phyloP scores from a whole-genome alignment of 139 green algal species.

The Micractinium sp. region DNA sequence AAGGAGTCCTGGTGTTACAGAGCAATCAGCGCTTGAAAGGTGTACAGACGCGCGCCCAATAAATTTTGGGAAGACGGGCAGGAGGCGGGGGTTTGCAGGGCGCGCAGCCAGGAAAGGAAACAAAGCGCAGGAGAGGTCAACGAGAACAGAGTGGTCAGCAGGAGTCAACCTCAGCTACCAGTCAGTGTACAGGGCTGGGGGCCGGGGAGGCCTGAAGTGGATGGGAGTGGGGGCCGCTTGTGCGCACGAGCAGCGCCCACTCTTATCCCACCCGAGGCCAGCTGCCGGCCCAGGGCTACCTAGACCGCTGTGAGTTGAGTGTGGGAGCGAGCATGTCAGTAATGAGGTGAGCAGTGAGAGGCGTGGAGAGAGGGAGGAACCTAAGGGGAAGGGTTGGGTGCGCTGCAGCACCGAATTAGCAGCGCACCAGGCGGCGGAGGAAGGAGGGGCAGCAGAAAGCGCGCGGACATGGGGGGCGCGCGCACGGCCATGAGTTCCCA shows the following conservation, averaged over 20 bases:
- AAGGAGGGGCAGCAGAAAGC: background rate
- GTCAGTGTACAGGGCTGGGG: slow-evolving; percentile 1
- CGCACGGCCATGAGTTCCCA: background rate
- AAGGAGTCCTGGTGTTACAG: too few species aligned
- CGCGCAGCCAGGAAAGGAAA: background rate
- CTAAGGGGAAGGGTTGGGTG: background rate
- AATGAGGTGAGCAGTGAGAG: background rate
- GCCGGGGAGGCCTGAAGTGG: background rate
- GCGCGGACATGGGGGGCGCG: too few species aligned
- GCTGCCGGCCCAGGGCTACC: background rate
- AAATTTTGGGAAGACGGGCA: background rate
- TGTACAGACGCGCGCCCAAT: background rate
- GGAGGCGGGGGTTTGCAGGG: background rate
- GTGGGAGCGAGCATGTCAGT: background rate
- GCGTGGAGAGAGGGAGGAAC: background rate
- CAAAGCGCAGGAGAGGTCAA: background rate
- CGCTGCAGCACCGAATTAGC: background rate
- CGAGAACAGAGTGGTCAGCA: background rate
- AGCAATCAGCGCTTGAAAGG: background rate
- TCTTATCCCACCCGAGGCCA: background rate
- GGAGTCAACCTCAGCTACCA: slow-evolving; percentile 1
- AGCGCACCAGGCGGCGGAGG: background rate
- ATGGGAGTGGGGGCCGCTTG: background rate
- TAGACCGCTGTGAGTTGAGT: background rate
- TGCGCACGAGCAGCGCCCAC: background rate